Evolutionary conservation across 2,329 filamentous ascomycete species (phyloP).

Genomic region (Aspergillus pseudonomiae): DNA sequence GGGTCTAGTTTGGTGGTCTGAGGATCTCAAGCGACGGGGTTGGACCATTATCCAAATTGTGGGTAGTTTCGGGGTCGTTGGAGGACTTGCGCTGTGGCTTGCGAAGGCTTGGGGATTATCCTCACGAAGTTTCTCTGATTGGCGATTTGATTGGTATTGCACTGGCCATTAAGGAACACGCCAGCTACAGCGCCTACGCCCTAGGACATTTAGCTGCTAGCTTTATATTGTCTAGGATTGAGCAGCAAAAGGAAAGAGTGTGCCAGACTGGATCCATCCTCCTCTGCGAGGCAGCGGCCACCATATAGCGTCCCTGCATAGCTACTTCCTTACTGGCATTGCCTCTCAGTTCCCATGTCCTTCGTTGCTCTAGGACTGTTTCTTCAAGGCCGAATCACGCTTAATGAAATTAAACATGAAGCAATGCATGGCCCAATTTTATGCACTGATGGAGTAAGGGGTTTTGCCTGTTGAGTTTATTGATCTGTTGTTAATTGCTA

Average conservation of each 20-base stretch:
- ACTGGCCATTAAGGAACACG: slow-evolving; percentile 13
- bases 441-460: not conserved
- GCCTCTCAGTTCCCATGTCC: not conserved
- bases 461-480: not conserved
- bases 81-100: slow-evolving; percentile 70
- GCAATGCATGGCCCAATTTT: not conserved
- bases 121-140: slow-evolving; percentile 33
- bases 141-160: slow-evolving; percentile 31
- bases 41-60: slow-evolving; percentile 73
- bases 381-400: not conserved
- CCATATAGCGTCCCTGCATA: not conserved
- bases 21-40: slow-evolving; percentile 65
- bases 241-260: not conserved
- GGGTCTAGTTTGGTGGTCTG: slow-evolving; percentile 71
- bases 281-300: not conserved
- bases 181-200: not conserved
- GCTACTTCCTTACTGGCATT: not conserved
- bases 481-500: not conserved
- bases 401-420: not conserved
- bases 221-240: not conserved
- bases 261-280: not conserved
- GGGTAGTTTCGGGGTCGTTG: slow-evolving; percentile 73
- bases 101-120: slow-evolving; percentile 46
- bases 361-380: not conserved
- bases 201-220: not conserved